Conservation (phyloP, 306 rosid species). For the Trifolium fragiferum region DNA sequence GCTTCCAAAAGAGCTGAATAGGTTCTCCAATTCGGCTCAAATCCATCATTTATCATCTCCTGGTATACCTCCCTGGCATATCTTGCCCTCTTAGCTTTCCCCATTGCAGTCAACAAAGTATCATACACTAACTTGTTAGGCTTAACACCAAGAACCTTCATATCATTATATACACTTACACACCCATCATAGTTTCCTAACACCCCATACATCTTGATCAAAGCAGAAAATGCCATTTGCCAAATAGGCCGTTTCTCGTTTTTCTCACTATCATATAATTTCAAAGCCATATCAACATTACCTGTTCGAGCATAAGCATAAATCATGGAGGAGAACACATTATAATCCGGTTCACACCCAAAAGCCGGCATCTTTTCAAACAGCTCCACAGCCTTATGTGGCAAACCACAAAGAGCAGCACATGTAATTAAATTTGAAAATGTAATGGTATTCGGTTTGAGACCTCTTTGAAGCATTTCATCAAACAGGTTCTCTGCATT, state of each 20-base stretch:
- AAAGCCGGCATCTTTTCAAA: slow-evolving; percentile 79
- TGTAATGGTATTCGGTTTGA: slow-evolving; percentile 65
- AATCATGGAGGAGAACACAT: slow-evolving; percentile 67
- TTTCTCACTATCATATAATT: slow-evolving; percentile 74
- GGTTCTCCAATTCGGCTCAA: slow-evolving; percentile 65
- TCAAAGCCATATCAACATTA: slow-evolving; percentile 72
- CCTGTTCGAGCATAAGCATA: slow-evolving; percentile 75
- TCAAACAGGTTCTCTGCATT: slow-evolving; percentile 79
- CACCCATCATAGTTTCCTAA: slow-evolving; percentile 79
- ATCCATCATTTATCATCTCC: slow-evolving; percentile 69
- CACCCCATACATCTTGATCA: slow-evolving; percentile 75
- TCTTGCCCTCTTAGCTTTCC: slow-evolving; percentile 78
- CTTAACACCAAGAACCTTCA: slow-evolving; percentile 76
- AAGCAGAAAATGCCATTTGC: slow-evolving; percentile 59
- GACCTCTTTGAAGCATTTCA: slow-evolving; percentile 75
- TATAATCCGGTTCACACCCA: slow-evolving; percentile 73
- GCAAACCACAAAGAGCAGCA: slow-evolving; percentile 62
- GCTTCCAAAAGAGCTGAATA: slow-evolving; percentile 79
- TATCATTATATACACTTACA: slow-evolving; percentile 82
- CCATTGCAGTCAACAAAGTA: slow-evolving; percentile 78
- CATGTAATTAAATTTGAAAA: slow-evolving; percentile 79
- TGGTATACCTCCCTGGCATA: slow-evolving; percentile 66
- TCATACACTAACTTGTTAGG: slow-evolving; percentile 63
- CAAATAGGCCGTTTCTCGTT: slow-evolving; percentile 72
- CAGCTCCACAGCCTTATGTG: slow-evolving; percentile 72